These are phyloP conservation scores for Lactifluus volemus DNA, from an alignment of 768 basidiomycete genomes.

Conservation along the genomic window DNA sequence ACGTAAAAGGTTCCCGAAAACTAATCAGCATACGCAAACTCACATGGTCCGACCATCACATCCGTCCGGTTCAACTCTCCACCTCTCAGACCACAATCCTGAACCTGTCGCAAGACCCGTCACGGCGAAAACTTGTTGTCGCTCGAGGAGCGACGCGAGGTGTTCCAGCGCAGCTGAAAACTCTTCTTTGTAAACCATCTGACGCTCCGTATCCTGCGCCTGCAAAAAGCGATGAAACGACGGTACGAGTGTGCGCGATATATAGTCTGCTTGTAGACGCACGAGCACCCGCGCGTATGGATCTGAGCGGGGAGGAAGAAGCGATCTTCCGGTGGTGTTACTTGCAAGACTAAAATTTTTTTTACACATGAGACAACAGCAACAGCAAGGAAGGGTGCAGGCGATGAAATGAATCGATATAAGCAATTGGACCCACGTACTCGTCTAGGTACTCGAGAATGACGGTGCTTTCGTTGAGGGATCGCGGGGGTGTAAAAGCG, in stretches of 20 bases:
- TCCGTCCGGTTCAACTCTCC: slow-evolving; percentile 56
- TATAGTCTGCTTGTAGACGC: slow-evolving; percentile 59
- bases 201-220: slow-evolving; percentile 48
- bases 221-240: slow-evolving; percentile 71
- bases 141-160: not conserved
- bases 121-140: not conserved
- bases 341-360: not conserved
- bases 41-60: slow-evolving; percentile 65
- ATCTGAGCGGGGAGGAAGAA: slow-evolving; percentile 48
- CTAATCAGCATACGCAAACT: slow-evolving; percentile 12
- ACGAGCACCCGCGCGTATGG: slow-evolving; percentile 62
- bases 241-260: slow-evolving; percentile 56
- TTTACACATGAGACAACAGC: no score
- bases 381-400: no score
- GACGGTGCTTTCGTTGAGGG: slow-evolving; percentile 72
- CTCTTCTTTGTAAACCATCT: slow-evolving; percentile 24
- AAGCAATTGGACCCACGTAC: slow-evolving; percentile 30
- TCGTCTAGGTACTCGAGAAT: slow-evolving; percentile 76
- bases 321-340: slow-evolving; percentile 13
- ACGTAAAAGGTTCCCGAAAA: no score
- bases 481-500: slow-evolving; percentile 43
- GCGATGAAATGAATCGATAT: no score
- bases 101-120: not conserved
- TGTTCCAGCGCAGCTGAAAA: not conserved
- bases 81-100: slow-evolving; percentile 55